A percentile compares a stretch with the other conserved stretches of the same genome.
phyloP scores from a whole-genome alignment of 345 rosid species.

The Eucalyptus viminalis region DNA sequence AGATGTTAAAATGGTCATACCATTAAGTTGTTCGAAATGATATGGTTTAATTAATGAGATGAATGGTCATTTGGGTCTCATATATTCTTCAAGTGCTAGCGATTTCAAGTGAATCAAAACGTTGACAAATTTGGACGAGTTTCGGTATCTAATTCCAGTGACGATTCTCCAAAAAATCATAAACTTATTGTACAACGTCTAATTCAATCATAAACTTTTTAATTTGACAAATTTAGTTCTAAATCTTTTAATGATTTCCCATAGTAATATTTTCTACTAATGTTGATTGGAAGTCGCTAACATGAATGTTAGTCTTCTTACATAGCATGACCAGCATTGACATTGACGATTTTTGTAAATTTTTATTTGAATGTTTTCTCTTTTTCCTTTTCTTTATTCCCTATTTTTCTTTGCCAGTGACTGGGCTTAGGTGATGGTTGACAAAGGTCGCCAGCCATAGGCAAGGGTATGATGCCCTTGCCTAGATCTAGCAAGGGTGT shows the following conservation, averaged over 20 bases:
- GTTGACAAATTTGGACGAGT: neutral
- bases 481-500: neutral
- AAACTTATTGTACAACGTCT: neutral
- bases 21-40: neutral
- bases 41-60: neutral
- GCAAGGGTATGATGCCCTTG: neutral
- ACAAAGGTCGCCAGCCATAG: fast-evolving
- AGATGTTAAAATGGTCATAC: neutral
- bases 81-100: neutral
- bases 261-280: no score
- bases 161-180: neutral
- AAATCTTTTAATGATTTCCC: neutral
- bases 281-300: neutral
- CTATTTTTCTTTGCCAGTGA: neutral
- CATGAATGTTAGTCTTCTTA: neutral
- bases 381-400: neutral
- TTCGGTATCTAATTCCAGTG: neutral
- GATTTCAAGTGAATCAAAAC: neutral
- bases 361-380: neutral
- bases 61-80: neutral
- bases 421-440: neutral
- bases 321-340: fast-evolving
- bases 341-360: neutral
- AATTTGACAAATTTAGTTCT: no score
- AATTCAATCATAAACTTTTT: neutral